phyloP scores from a whole-genome alignment of 2,329 filamentous ascomycete genomes.

The Pochonia chlamydosporia region DNA sequence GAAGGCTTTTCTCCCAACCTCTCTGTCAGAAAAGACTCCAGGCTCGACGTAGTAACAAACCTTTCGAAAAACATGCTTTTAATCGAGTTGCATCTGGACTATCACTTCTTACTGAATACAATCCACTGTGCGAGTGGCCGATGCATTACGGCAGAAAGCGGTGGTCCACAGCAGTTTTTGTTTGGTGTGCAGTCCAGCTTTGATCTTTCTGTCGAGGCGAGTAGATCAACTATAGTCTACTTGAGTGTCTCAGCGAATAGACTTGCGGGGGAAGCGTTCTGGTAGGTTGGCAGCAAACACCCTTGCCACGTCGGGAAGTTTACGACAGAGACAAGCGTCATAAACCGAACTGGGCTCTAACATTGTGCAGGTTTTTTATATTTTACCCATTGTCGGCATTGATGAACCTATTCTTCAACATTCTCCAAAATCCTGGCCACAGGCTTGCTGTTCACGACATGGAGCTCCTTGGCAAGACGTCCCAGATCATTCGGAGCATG shows the following conservation, averaged over 20 bases:
- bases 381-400: constrained; percentile 53
- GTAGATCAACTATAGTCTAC: constrained; percentile 47
- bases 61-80: constrained; percentile 37
- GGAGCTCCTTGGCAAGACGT: constrained; percentile 35
- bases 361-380: constrained; percentile 38
- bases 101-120: constrained; percentile 47
- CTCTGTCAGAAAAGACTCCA: constrained; percentile 26
- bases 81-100: constrained; percentile 46
- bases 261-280: constrained; percentile 42
- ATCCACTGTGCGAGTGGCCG: constrained; percentile 51
- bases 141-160: constrained; percentile 31
- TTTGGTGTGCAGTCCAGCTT: constrained; percentile 45
- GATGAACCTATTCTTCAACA: constrained; percentile 48
- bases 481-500: constrained; percentile 37
- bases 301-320: no score
- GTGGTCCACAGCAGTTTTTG: constrained; percentile 21
- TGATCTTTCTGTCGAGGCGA: constrained; percentile 47
- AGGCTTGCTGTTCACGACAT: constrained; percentile 38
- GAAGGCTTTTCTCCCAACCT: constrained; percentile 39
- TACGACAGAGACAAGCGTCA: no score
- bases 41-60: constrained; percentile 19
- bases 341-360: no score
- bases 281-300: constrained; percentile 26
- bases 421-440: constrained; percentile 41
- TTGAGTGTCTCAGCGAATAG: constrained; percentile 35